These are phyloP conservation scores for Talaromyces sp. DNA, from an alignment of 2,329 filamentous ascomycete genomes.

Conservation along the genomic window DNA sequence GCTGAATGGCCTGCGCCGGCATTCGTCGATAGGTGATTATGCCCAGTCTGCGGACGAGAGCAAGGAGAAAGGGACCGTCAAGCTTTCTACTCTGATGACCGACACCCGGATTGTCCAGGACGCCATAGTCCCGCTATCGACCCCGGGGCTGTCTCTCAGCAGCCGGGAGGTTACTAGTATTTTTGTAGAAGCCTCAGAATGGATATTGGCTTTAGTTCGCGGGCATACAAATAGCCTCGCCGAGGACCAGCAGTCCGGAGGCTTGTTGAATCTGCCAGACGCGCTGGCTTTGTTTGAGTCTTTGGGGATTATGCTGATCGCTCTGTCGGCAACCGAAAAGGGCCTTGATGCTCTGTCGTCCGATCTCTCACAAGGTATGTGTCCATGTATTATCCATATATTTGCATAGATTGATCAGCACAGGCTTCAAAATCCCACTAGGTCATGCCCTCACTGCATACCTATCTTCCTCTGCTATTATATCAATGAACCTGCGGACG, in stretches of 20 bases:
- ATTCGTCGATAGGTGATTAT: constrained; percentile 29
- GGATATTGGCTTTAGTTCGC: constrained; percentile 32
- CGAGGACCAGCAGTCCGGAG: constrained; percentile 21
- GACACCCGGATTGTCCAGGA: constrained; percentile 39
- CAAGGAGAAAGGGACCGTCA: constrained; percentile 9
- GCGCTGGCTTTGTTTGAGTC: constrained; percentile 37
- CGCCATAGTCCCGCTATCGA: constrained; percentile 33
- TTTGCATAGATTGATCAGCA: constrained; percentile 5
- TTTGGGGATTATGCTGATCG: constrained; percentile 35
- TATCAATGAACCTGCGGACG: constrained; percentile 33
- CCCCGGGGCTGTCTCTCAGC: constrained; percentile 25
- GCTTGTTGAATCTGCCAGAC: constrained; percentile 29
- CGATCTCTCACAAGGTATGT: constrained; percentile 28
- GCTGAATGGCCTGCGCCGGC: constrained; percentile 25
- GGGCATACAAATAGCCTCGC: constrained; percentile 27
- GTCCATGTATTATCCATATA: neutral
- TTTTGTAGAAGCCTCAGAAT: constrained; percentile 29
- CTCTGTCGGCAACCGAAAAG: constrained; percentile 30
- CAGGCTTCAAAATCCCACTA: constrained; percentile 31
- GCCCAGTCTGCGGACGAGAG: constrained; percentile 1
- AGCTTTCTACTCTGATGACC: constrained; percentile 31
- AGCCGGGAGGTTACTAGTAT: constrained; percentile 25
- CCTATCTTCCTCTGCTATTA: constrained; percentile 33
- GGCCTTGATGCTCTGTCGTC: constrained; percentile 31
- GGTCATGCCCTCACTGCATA: constrained; percentile 35